phyloP scores from a whole-genome alignment of 1,139 yeast species.

The Saccharomyces uvarum region DNA sequence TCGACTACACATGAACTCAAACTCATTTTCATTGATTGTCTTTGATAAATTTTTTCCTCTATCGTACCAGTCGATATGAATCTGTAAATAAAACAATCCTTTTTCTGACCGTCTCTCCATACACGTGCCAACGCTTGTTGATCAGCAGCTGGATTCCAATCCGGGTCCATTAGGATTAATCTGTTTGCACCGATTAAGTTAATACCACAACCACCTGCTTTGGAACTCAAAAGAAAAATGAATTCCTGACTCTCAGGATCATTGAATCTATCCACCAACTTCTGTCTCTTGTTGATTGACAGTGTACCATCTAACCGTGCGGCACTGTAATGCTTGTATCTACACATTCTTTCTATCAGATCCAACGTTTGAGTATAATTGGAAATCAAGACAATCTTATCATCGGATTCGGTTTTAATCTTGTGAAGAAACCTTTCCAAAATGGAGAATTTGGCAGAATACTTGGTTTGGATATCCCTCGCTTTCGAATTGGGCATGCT shows the following conservation, averaged over 20 bases:
- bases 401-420: constrained; percentile 74
- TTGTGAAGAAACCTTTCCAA: constrained; percentile 66
- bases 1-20: constrained; percentile 94
- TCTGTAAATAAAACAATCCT: constrained; percentile 89
- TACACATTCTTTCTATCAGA: constrained; percentile 78
- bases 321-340: constrained; percentile 65
- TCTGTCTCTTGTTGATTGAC: constrained; percentile 87
- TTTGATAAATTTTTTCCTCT: constrained; percentile 91
- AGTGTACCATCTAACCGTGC: constrained; percentile 87
- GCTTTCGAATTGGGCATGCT: constrained; percentile 24
- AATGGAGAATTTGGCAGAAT: constrained; percentile 53
- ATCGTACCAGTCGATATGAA: constrained; percentile 92
- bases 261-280: constrained; percentile 82
- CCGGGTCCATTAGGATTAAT: constrained; percentile 83
- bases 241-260: constrained; percentile 86
- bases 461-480: constrained; percentile 48
- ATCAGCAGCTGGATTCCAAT: constrained; percentile 98
- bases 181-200: constrained; percentile 94
- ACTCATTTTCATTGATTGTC: constrained; percentile 94
- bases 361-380: constrained; percentile 93
- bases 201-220: constrained; percentile 99
- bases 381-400: constrained; percentile 87
- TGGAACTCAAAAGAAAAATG: constrained; percentile 80
- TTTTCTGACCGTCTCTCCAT: constrained; percentile 98
- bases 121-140: constrained; percentile 97